Base-by-base conservation (phyloP, 768 basidiomycete species). In the Rhodotorula taiwanensis region DNA sequence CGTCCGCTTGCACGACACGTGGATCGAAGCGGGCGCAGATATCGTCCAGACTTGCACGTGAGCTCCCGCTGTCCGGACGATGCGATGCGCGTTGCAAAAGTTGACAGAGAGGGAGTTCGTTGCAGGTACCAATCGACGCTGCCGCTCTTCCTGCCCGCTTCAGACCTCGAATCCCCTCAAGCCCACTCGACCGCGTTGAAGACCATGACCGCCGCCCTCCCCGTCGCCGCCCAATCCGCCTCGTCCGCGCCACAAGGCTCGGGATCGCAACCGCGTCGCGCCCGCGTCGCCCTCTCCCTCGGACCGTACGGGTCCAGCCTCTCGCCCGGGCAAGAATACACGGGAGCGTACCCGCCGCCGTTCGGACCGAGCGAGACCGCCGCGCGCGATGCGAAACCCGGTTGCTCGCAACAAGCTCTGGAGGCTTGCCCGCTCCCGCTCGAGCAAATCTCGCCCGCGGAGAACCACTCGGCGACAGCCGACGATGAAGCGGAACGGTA, bases 241-340 rank as follows among this genome's bases (percentile, higher is more conserved):
- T 54, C 21, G 41, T 25, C 33, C 5, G 16, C 45, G 16, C 21
- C 36, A 11, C 33, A 52, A 39, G 23, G 51, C 64, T 45, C 34
- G 54, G 13, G 25, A 18, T 10, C 52, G 27, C n/a, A 13, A n/a
- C n/a, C n/a, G 3, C 16, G 25, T 23, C 20, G 31, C 18, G 28
- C 62, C 50, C 60, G 48, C 11, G 60, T 76, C 5, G 75, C 70
- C 4, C 68, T 78, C 10, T 75, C 74, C 30, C 63, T 77, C 28
- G 77, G 77, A 31, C 75, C 76, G 2, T 77, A 70, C 50, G 77
- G 77, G 31, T 74, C 76, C 13, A 72, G 72, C 8, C 67, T 77
- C 10, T 66, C 59, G 30, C 75, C 75, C 0, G 76, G 76, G 8
- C 74, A 75, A 56, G 76, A 76, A 55, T 76, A 76, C 66, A 67